phyloP scores from a whole-genome alignment of 768 basidiomycete species.

The Fibroporia radiculosa region DNA sequence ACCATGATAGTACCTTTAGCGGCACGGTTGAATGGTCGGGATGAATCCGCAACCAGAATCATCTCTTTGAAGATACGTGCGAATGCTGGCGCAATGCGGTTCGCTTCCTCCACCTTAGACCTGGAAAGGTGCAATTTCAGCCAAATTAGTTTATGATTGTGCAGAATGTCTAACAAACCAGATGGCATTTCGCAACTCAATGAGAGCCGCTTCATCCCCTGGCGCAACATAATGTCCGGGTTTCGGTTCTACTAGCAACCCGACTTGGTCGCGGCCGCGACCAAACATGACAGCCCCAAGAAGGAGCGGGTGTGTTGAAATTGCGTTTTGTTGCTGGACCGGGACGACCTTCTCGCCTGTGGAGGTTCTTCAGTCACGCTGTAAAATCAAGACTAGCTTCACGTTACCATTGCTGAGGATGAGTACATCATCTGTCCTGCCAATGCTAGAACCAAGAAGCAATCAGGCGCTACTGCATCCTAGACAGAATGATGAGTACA shows the following conservation, averaged over 20 bases:
- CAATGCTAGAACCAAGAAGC: no score
- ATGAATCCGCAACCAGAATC: conserved; percentile 24
- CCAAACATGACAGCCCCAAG: conserved; percentile 31
- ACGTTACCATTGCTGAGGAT: conserved; percentile 32
- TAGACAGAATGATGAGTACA: conserved; percentile 16
- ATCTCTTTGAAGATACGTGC: conserved; percentile 41
- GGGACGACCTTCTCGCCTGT: not conserved
- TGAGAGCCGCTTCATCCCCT: conserved; percentile 19
- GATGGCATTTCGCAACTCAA: conserved; percentile 26
- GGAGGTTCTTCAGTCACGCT: not conserved
- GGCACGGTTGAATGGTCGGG: conserved; percentile 25
- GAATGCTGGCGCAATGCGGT: conserved; percentile 35
- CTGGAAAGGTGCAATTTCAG: conserved; percentile 2
- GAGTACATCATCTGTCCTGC: conserved; percentile 39
- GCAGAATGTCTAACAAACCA: conserved; percentile 20
- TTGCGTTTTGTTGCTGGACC: conserved; percentile 24
- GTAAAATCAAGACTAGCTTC: no score
- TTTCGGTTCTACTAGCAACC: conserved; percentile 34
- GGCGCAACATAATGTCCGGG: conserved; percentile 23
- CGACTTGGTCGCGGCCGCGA: conserved; percentile 30
- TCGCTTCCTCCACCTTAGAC: conserved; percentile 30
- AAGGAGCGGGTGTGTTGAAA: conserved; percentile 21
- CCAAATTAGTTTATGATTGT: not conserved
- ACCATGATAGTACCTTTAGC: conserved; percentile 25
- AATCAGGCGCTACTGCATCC: not conserved